Base-by-base conservation (phyloP, 805 yeast genomes). In the Saccharomycopsis sp. region DNA sequence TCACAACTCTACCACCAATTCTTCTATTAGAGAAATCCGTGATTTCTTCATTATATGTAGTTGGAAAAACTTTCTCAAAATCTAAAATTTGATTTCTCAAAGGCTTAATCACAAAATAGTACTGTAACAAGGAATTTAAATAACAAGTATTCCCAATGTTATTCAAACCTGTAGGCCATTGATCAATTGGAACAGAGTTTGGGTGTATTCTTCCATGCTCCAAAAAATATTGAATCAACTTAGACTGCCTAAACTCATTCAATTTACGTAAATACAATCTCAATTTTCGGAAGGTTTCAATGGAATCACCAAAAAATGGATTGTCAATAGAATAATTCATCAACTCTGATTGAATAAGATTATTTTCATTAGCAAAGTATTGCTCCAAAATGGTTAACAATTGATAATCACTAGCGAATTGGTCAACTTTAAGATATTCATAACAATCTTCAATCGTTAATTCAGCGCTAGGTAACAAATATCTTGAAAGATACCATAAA, bases 101-200 rank as follows among this genome's bases (percentile, higher is more conserved):
- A 0, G 96, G 97, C 45, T 77, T 75, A 37, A 93, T 76, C 4
- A 87, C 83, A 65, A 88, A 93, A 60, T 87, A 90, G 57, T 83
- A 90, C 59, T 90, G 98, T 34, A 90, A 65, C 40, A 93, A 67
- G 0, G 97, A 90, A 59, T 93, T 90, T 60, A 93, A 68, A 54
- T 89, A 89, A 62, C 98, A 93, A 0, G 98, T 90, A 59, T 93
- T 93, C 20, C 98, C 98, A 51, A 88, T 89, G 59, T 93, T 93
- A 61, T 83, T 85, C 57, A 93, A 70, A 0, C 98, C 98, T 3
- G 87, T 85, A 0, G 98, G 98, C 76, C 90, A 80, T 6, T 39
- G 32, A 23, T 44, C 43, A 29, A 41, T 34, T 27, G 43, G 43
- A 16, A 44, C 20, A n/a, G 40, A 31, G 21, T 38, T 33, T 11